Base-by-base conservation (phyloP, 495 filamentous ascomycete genomes). In the Penicillium nucicola region DNA sequence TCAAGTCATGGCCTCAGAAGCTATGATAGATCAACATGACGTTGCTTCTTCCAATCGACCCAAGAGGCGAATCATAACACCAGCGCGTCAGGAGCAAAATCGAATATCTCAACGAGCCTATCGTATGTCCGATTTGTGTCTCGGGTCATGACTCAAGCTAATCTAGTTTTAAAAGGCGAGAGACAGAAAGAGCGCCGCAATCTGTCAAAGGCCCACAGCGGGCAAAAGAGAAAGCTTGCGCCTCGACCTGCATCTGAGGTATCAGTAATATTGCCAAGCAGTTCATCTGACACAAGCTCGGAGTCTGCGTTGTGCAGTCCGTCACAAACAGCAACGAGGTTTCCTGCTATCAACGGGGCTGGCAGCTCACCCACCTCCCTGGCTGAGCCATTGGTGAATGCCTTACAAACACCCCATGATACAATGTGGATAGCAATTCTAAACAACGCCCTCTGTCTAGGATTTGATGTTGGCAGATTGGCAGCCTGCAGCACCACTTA, bases 1-100 rank as follows among this genome's bases (percentile, higher is more conserved):
- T 5, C 17, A 34, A 33, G 40, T 1, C 38, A 28, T 30, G 30
- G 33, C 33, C 10, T 33, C 34, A 14, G 11, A 6, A 33, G 13
- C 15, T 8, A 17, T 15, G 14, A 40, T 15, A 23, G 43, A 39
- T 4, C 22, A 13, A 3, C 20, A 18, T 7, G 11, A 1, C 3
- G 18, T 47, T 15, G 17, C 14, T 20, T 18, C 9, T 17, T 18
- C 46, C 13, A 31, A 43, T 22, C 40, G 45, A 32, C 43, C 50
- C 38, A 58, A 55, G 35, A 71, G 66, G 52, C 64, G 73, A 13
- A 50, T 67, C n/a, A 54, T 75, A 31, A 77, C 73, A 3, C 53
- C 56, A 11, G 71, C 73, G 25, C 62, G 71, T 7, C 67, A 64
- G 55, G 65, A 69, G 32, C 71, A 75, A 48, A 77, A 77, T 31